phyloP scores from a whole-genome alignment of 805 yeast species.

The Candida adriatica region DNA sequence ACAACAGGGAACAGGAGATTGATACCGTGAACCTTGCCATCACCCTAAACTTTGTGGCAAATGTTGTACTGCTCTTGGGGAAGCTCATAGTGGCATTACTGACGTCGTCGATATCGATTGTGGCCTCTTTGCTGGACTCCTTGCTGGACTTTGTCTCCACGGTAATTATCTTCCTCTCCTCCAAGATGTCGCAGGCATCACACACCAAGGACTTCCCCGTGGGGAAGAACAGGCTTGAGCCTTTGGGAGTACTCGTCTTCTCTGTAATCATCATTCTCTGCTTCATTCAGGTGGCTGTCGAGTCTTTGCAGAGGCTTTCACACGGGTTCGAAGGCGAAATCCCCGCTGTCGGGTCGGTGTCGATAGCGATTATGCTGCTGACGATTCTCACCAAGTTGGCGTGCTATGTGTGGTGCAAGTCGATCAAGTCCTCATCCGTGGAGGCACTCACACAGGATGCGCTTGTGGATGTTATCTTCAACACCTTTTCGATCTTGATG shows the following conservation, averaged over 20 bases:
- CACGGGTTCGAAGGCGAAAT: conserved; percentile 29
- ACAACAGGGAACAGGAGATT: conserved; percentile 35
- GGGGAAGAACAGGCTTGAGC: conserved; percentile 68
- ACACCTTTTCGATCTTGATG: conserved; percentile 61
- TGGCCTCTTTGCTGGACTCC: conserved; percentile 77
- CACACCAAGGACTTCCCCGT: conserved; percentile 57
- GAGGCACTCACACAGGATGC: conserved; percentile 83
- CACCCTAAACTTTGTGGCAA: conserved; percentile 53
- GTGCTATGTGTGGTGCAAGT: conserved; percentile 59
- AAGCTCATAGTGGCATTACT: conserved; percentile 53
- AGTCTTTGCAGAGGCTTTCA: conserved; percentile 46
- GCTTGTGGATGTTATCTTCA: conserved; percentile 68
- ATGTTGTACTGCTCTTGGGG: conserved; percentile 51
- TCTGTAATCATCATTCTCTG: conserved; percentile 66
- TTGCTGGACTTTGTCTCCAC: conserved; percentile 69
- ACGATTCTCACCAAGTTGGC: conserved; percentile 55
- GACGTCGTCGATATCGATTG: conserved; percentile 65
- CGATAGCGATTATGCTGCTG: conserved; percentile 51
- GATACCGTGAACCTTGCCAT: conserved; percentile 52
- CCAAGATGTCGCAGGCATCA: conserved; percentile 38
- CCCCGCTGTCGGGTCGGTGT: conserved; percentile 42
- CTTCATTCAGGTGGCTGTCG: conserved; percentile 65
- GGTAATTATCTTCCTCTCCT: conserved; percentile 58
- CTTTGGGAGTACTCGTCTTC: conserved; percentile 70
- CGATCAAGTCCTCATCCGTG: conserved; percentile 56